These are phyloP conservation scores for Thermoascus crustaceus DNA, from an alignment of 2,329 filamentous ascomycete species.

Conservation along the genomic window DNA sequence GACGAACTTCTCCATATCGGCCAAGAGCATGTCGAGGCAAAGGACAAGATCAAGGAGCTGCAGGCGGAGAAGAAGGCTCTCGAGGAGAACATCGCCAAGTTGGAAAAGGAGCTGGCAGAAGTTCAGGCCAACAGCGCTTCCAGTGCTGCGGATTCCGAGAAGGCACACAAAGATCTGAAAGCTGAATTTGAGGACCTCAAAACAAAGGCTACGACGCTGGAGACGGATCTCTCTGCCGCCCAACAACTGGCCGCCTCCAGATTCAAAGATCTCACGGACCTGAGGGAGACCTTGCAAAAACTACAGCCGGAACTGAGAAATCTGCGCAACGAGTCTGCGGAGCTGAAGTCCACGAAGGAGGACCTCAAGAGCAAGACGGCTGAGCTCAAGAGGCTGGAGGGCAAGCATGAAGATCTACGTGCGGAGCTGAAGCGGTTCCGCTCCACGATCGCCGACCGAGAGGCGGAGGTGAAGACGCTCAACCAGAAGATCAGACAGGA, in stretches of 20 bases:
- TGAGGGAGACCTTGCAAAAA: slow-evolving; percentile 72
- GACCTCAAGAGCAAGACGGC: slow-evolving; percentile 56
- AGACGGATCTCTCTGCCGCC: slow-evolving; percentile 77
- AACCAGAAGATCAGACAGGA: slow-evolving; percentile 73
- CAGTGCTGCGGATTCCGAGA: slow-evolving; percentile 41
- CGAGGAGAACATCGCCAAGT: slow-evolving; percentile 53
- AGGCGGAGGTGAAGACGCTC: slow-evolving; percentile 66
- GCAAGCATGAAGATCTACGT: slow-evolving; percentile 71
- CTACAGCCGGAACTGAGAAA: slow-evolving; percentile 76
- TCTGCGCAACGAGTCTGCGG: slow-evolving; percentile 66
- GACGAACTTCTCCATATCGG: slow-evolving; percentile 74
- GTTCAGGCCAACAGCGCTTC: slow-evolving; percentile 42
- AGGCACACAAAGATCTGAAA: slow-evolving; percentile 48
- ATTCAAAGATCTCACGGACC: slow-evolving; percentile 78
- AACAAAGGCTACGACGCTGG: slow-evolving; percentile 58
- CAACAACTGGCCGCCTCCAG: slow-evolving; percentile 78
- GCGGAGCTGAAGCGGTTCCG: slow-evolving; percentile 64
- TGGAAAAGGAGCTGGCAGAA: slow-evolving; percentile 63
- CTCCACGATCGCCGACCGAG: slow-evolving; percentile 62
- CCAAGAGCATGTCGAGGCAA: slow-evolving; percentile 74
- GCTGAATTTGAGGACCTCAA: slow-evolving; percentile 65
- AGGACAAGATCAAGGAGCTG: slow-evolving; percentile 64
- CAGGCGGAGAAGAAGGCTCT: slow-evolving; percentile 58
- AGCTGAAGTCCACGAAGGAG: slow-evolving; percentile 66
- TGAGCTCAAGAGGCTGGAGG: slow-evolving; percentile 69